Evolutionary conservation across 2,329 filamentous ascomycete genomes (phyloP).

Genomic region (Colletotrichum sp.): DNA sequence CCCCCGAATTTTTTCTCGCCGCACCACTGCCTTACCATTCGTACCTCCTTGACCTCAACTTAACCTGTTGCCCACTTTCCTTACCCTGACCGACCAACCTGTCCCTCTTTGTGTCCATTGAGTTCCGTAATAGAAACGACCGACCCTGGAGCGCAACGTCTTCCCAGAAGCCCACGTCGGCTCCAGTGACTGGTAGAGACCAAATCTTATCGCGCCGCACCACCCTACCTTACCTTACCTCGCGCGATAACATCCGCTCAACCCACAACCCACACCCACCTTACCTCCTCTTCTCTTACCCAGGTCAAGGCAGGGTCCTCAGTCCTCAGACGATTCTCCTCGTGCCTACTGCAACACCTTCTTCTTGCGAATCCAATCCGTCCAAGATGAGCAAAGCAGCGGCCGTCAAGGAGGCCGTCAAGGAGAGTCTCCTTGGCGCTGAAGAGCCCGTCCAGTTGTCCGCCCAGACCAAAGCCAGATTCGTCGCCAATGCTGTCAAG

Average conservation of each 20-base stretch:
- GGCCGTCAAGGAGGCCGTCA: slow-evolving; percentile 72
- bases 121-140: neutral
- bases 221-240: neutral
- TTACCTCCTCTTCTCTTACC: neutral
- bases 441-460: slow-evolving; percentile 67
- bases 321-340: neutral
- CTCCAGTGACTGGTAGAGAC: neutral
- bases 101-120: neutral
- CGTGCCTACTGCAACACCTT: neutral
- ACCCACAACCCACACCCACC: slow-evolving; percentile 16
- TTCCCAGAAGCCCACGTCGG: neutral
- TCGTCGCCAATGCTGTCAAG: slow-evolving; percentile 75
- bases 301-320: slow-evolving; percentile 7
- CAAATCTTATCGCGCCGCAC: slow-evolving; percentile 13
- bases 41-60: neutral
- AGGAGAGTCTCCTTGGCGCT: slow-evolving; percentile 76
- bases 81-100: neutral
- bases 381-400: slow-evolving; percentile 46
- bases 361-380: neutral
- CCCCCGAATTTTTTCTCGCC: neutral
- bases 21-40: neutral
- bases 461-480: slow-evolving; percentile 75
- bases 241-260: slow-evolving; percentile 5
- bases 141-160: neutral
- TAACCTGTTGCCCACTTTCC: neutral